A percentile compares a stretch with the other conserved stretches of the same genome.
phyloP scores from a whole-genome alignment of 1,139 yeast species.

The Saccharomyces pastorianus region DNA sequence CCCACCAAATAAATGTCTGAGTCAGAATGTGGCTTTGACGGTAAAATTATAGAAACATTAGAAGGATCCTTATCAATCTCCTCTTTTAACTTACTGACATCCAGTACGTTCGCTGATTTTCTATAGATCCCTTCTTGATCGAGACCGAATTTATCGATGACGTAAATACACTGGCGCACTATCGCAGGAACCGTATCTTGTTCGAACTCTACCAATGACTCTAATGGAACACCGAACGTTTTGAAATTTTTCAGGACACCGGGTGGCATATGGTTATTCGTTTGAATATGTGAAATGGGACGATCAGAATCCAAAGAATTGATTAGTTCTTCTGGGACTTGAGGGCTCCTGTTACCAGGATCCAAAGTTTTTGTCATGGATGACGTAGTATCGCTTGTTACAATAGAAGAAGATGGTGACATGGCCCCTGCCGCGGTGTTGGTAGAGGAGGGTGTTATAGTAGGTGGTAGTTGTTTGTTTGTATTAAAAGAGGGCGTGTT shows the following conservation, averaged over 20 bases:
- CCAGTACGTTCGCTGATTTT: conserved; percentile 68
- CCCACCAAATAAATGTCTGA: conserved; percentile 70
- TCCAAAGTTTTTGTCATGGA: conserved; percentile 14
- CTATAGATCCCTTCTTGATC: conserved; percentile 86
- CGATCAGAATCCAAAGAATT: conserved; percentile 20
- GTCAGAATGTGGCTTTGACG: conserved; percentile 47
- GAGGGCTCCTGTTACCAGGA: conserved; percentile 17
- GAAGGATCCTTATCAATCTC: conserved; percentile 74
- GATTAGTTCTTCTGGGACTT: not conserved
- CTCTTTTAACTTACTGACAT: conserved; percentile 63
- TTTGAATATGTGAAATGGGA: conserved; percentile 30
- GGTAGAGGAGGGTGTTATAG: not conserved
- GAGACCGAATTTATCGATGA: conserved; percentile 75
- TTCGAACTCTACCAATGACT: conserved; percentile 65
- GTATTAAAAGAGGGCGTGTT: conserved; percentile 1
- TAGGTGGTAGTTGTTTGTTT: not conserved
- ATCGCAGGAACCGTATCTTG: conserved; percentile 90
- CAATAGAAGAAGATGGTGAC: conserved; percentile 1
- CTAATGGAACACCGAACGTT: conserved; percentile 77
- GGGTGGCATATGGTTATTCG: conserved; percentile 32
- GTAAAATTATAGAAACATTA: conserved; percentile 48
- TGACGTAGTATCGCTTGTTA: conserved; percentile 2
- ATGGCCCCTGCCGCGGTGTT: not conserved
- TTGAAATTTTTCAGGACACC: conserved; percentile 40
- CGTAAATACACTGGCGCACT: conserved; percentile 80